phyloP scores from a whole-genome alignment of 2,329 filamentous ascomycete genomes.

The Arthrobotrys musiformis region DNA sequence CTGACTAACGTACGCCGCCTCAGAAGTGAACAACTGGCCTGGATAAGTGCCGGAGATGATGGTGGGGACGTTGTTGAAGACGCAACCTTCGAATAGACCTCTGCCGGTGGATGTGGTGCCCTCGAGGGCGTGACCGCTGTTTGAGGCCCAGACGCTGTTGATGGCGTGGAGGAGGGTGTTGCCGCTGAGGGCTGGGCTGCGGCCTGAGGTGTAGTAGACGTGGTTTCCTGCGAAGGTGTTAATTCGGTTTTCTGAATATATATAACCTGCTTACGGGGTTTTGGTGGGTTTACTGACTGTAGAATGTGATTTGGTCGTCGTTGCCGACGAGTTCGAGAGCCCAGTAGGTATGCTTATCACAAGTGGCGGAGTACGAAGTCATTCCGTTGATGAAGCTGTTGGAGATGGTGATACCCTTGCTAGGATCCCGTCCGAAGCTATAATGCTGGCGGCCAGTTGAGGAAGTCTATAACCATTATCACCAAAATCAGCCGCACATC shows the following conservation, averaged over 20 bases:
- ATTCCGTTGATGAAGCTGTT: slow-evolving; percentile 35
- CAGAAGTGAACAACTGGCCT: slow-evolving; percentile 62
- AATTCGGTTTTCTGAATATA: neutral
- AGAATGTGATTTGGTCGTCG: slow-evolving; percentile 26
- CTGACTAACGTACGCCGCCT: slow-evolving; percentile 36
- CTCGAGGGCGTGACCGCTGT: slow-evolving; percentile 60
- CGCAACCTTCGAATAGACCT: slow-evolving; percentile 60
- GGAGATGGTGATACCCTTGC: slow-evolving; percentile 17
- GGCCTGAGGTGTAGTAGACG: slow-evolving; percentile 58
- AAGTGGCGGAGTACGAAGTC: slow-evolving; percentile 25
- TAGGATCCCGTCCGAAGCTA: slow-evolving; percentile 12
- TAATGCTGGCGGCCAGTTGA: slow-evolving; percentile 26
- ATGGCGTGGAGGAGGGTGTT: slow-evolving; percentile 61
- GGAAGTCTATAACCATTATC: slow-evolving; percentile 7
- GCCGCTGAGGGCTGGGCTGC: slow-evolving; percentile 59
- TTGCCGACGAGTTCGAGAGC: slow-evolving; percentile 23
- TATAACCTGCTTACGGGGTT: no score
- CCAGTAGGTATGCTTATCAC: slow-evolving; percentile 23
- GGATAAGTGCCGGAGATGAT: slow-evolving; percentile 55
- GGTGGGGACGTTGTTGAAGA: slow-evolving; percentile 58
- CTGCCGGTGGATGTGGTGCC: slow-evolving; percentile 56
- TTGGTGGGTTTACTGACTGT: slow-evolving; percentile 5
- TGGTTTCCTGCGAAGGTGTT: slow-evolving; percentile 54
- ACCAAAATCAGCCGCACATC: no score
- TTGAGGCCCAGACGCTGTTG: slow-evolving; percentile 60